Percentiles rank a stretch among this genome's conserved stretches.
phyloP scores from a whole-genome alignment of 441 rosid species.

The Jatropha multifida region DNA sequence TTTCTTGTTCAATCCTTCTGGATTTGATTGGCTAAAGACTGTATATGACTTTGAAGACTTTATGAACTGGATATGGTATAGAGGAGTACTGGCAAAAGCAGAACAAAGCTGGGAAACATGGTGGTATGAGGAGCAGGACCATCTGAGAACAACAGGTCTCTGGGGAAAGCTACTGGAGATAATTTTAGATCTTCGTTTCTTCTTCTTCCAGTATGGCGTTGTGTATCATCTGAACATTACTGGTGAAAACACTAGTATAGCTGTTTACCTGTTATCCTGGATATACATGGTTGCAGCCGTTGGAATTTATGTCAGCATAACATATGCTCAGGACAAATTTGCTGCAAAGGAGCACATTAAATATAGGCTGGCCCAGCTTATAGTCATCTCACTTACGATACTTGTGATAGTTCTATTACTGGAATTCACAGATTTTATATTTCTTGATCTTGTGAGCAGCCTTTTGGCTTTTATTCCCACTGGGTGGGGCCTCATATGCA shows the following conservation, averaged over 20 bases:
- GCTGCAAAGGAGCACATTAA: slow-evolving; percentile 79
- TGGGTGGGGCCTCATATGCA: slow-evolving; percentile 83
- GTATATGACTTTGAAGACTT: slow-evolving; percentile 88
- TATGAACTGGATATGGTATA: slow-evolving; percentile 82
- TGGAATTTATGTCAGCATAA: slow-evolving; percentile 48
- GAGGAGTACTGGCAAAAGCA: slow-evolving; percentile 62
- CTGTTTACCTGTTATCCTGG: slow-evolving; percentile 80
- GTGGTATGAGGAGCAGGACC: slow-evolving; percentile 94
- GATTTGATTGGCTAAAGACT: slow-evolving; percentile 93
- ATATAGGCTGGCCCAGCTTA: slow-evolving; percentile 72
- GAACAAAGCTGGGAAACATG: slow-evolving; percentile 93
- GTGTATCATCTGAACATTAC: slow-evolving; percentile 77
- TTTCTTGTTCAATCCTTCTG: slow-evolving; percentile 85
- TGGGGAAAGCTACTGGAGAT: slow-evolving; percentile 64
- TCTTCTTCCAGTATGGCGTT: slow-evolving; percentile 86
- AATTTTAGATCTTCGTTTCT: slow-evolving; percentile 73
- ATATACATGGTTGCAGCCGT: slow-evolving; percentile 50
- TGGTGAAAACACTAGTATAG: slow-evolving; percentile 47
- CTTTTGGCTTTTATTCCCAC: slow-evolving; percentile 87
- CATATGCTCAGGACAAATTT: slow-evolving; percentile 67
- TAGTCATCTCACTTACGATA: slow-evolving; percentile 45
- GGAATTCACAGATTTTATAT: slow-evolving; percentile 44
- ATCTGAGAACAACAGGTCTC: slow-evolving; percentile 68
- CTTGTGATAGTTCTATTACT: slow-evolving; percentile 53
- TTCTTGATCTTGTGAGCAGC: slow-evolving; percentile 65